These are phyloP conservation scores for Eruca vesicaria DNA, from an alignment of 441 rosid species.

Conservation along the genomic window DNA sequence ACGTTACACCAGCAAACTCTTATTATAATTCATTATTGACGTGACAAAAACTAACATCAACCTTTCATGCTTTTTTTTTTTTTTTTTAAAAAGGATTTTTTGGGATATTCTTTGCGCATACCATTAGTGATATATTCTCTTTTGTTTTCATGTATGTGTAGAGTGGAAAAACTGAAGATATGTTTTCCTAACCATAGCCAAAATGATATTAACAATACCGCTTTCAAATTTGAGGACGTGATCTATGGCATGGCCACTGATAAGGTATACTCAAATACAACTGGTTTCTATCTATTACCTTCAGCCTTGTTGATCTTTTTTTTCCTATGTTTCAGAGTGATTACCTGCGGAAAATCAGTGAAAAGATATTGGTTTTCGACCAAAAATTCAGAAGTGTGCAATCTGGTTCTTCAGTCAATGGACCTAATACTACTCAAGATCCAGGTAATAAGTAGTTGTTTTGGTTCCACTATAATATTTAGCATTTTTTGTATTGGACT, in stretches of 20 bases:
- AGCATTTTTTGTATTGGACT: too few species aligned
- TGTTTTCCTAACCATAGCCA: conserved; percentile 42
- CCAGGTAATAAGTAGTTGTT: too few species aligned
- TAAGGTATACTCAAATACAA: conserved; percentile 46
- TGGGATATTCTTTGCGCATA: background rate
- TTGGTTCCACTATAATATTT: too few species aligned
- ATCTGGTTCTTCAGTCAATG: conserved; percentile 33
- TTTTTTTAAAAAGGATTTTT: too few species aligned
- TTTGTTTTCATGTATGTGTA: conserved; percentile 24
- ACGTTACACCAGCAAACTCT: background rate
- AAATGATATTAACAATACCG: conserved; percentile 37
- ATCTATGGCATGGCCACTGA: conserved; percentile 38
- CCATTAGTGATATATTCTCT: background rate
- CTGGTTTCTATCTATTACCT: background rate
- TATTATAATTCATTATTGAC: background rate
- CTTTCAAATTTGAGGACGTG: conserved; percentile 52
- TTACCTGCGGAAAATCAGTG: conserved; percentile 52
- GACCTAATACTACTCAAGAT: conserved; percentile 39
- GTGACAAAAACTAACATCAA: background rate
- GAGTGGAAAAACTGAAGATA: conserved; percentile 55
- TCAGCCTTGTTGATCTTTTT: conserved; percentile 16
- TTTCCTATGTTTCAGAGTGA: conserved; percentile 46
- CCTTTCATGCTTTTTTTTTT: too few species aligned
- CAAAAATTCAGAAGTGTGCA: background rate
- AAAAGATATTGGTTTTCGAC: background rate